A percentile compares a stretch with the other conserved stretches of the same genome.
Conservation (phyloP, 306 rosid genomes). For the Alnus rubra region DNA sequence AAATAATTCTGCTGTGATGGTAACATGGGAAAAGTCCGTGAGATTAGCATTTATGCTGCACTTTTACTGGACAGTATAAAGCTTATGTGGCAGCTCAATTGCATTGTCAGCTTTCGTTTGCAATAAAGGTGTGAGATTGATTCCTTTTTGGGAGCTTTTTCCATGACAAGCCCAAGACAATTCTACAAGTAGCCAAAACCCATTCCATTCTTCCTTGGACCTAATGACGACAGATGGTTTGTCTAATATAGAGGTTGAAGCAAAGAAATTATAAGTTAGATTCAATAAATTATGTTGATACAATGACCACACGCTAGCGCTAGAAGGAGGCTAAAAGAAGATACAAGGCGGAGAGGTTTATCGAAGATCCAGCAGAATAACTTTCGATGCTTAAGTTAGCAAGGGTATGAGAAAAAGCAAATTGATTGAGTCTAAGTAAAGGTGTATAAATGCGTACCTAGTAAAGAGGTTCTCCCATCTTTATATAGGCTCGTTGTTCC, state of each 20-base stretch:
- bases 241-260: conserved; percentile 1
- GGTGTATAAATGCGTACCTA: too few species aligned
- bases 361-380: too few species aligned
- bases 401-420: too few species aligned
- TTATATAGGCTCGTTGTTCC: too few species aligned
- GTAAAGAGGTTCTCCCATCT: too few species aligned
- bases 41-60: conserved; percentile 28
- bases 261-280: neutral
- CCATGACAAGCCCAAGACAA: conserved; percentile 29
- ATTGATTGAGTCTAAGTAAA: too few species aligned
- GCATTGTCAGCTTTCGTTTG: conserved; percentile 38
- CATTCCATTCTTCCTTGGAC: conserved; percentile 20
- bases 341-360: too few species aligned
- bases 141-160: conserved; percentile 25
- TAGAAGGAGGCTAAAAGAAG: too few species aligned
- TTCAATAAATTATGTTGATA: too few species aligned
- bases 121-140: conserved; percentile 35
- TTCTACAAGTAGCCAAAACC: conserved; percentile 14
- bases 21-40: conserved; percentile 25
- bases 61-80: conserved; percentile 35
- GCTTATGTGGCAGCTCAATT: conserved; percentile 33
- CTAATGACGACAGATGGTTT: conserved; percentile 1
- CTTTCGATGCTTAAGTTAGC: too few species aligned
- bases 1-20: conserved; percentile 21
- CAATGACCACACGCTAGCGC: too few species aligned